Evolutionary conservation across 768 basidiomycete species (phyloP).

Genomic region (Hygrocybe punicea): DNA sequence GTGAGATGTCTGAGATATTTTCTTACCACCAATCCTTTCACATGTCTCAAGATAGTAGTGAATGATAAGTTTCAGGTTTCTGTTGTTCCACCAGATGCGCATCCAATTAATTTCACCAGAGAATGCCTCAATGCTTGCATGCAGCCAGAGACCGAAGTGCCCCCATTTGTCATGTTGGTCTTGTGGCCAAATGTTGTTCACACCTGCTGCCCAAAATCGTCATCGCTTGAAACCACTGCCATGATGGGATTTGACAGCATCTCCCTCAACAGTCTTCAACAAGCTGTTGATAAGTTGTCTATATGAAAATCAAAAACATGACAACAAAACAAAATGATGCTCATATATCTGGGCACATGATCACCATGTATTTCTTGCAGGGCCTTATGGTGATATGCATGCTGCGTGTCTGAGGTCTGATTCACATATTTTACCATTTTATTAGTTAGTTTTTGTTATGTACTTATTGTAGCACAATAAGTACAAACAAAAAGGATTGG

Average conservation of each 20-base stretch:
- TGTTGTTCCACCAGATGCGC: constrained; percentile 34
- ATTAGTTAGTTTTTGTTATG: no score
- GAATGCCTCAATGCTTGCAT: constrained; percentile 29
- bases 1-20: constrained; percentile 40
- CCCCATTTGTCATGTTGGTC: constrained; percentile 42
- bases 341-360: not conserved
- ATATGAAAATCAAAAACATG: not conserved
- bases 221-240: constrained; percentile 17
- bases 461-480: no score
- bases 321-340: constrained; percentile 12
- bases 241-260: constrained; percentile 5
- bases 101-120: constrained; percentile 29
- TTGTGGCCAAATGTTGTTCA: constrained; percentile 31
- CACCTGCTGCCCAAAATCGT: constrained; percentile 32
- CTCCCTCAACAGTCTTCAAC: constrained; percentile 12
- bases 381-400: no score
- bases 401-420: no score
- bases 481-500: no score
- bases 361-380: not conserved
- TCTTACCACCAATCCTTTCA: constrained; percentile 21
- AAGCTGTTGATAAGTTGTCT: constrained; percentile 6
- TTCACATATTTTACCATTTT: no score
- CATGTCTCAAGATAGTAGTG: constrained; percentile 11
- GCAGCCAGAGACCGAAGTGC: constrained; percentile 33
- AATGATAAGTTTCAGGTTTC: constrained; percentile 24